Evolutionary conservation across 768 basidiomycete species (phyloP), one percentile per base, ranked within the genome.

Genomic region (Amylocystis lapponica): DNA sequence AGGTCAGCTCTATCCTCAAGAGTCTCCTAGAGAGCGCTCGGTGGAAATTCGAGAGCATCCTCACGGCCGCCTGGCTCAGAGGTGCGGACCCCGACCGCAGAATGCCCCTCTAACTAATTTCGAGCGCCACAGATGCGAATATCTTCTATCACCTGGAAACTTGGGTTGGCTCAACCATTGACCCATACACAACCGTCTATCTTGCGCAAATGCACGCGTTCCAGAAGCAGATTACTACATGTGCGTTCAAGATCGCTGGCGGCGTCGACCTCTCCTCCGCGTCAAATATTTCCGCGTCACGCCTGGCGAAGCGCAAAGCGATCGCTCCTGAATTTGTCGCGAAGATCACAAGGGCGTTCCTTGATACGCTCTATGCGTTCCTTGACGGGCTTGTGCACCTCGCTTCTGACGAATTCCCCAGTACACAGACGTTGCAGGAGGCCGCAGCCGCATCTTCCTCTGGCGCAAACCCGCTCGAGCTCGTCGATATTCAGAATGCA

Each of bases 11-110:
- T 33, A 80, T 72, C 33, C 58, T 96, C 43, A 86, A 78, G 59
- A 78, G 71, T 48, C 65, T 98, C 23, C 60, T 95, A 51, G 89
- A 92, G 50, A 88, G 79, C 46, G 76, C 79, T 9, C 76, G 85
- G 57, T 95, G 95, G 92, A 79, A 81, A 50, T 93, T 97, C 58
- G 81, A 79, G 39, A 90, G 95, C 55, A 72, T 86, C 16, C 73
- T 97, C 17, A 73, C 85, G 34, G 72, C 72, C 14, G 70, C 75
- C 8, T 99, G 96, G 96, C 57, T 87, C 26, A 74, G 83, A 67
- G 95, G 95, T 92, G 48, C 34, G 72, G 9, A 46, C 21, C 14
- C 29, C 16, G 36, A 4, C 46, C 41, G 16, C 37, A 21, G 41
- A 17, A 17, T 20, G 26, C 12, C 22, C 17, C 10, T 19, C 17